These are phyloP conservation scores for Paraconiothyrium sp. DNA, from an alignment of 2,329 filamentous ascomycete genomes.

Conservation along the genomic window DNA sequence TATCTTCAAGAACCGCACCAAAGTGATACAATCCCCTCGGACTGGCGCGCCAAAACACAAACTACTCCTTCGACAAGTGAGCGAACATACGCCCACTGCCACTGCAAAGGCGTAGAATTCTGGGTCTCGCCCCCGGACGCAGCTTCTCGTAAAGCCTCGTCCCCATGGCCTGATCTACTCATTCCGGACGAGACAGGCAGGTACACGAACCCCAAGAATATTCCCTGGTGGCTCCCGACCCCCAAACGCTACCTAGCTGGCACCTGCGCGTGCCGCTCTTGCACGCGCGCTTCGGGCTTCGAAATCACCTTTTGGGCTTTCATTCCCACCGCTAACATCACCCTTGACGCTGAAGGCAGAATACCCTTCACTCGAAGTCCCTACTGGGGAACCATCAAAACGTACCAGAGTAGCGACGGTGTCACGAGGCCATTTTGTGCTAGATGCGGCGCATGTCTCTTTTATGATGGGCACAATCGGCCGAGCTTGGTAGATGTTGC, in stretches of 20 bases:
- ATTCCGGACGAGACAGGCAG: conserved; percentile 27
- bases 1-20: conserved; percentile 32
- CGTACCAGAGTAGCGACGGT: conserved; percentile 55
- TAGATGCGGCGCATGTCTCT: conserved; percentile 57
- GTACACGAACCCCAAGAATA: conserved; percentile 26
- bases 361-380: conserved; percentile 23
- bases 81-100: conserved; percentile 54
- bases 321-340: conserved; percentile 48
- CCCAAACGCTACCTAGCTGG: conserved; percentile 51
- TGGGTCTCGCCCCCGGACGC: conserved; percentile 47
- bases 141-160: conserved; percentile 41
- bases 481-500: conserved; percentile 57
- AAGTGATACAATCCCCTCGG: conserved; percentile 21
- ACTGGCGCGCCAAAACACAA: conserved; percentile 34
- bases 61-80: conserved; percentile 16
- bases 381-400: conserved; percentile 53
- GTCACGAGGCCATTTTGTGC: conserved; percentile 61
- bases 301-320: conserved; percentile 62
- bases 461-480: conserved; percentile 55
- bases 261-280: conserved; percentile 60
- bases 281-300: conserved; percentile 53
- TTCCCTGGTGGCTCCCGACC: conserved; percentile 42
- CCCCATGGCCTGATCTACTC: conserved; percentile 53
- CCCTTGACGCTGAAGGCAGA: conserved; percentile 39
- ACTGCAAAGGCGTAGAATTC: conserved; percentile 58